phyloP scores from a whole-genome alignment of 2,329 filamentous ascomycete genomes.

The Xylaria sp. region DNA sequence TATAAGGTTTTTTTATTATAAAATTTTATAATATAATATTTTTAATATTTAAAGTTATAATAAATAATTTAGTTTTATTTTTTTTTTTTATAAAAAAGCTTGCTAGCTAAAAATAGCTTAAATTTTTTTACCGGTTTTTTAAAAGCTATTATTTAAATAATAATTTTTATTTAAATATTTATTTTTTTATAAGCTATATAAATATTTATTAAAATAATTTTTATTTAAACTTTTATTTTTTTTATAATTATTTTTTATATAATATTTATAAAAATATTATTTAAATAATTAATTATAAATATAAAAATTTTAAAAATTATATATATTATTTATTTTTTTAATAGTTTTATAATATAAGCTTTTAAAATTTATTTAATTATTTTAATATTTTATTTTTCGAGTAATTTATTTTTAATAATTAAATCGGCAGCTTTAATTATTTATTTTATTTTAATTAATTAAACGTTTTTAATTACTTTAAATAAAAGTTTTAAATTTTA shows the following conservation, averaged over 20 bases:
- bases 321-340: conserved; percentile 6
- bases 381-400: conserved; percentile 4
- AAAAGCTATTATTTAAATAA: background rate
- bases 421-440: background rate
- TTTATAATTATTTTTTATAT: conserved; percentile 18
- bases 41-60: conserved; percentile 1
- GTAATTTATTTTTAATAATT: background rate
- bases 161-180: background rate
- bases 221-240: background rate
- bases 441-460: background rate
- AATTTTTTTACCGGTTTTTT: background rate
- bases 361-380: conserved; percentile 11
- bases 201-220: background rate
- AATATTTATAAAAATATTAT: conserved; percentile 7
- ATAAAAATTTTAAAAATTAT: background rate
- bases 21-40: conserved; percentile 12
- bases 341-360: background rate
- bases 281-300: conserved; percentile 16
- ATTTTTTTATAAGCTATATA: background rate
- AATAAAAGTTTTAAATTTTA: background rate
- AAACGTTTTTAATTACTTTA: background rate
- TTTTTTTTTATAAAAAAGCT: conserved; percentile 7
- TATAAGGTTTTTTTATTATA: conserved; percentile 12
- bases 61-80: background rate
- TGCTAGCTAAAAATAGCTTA: conserved; percentile 3